phyloP scores from a whole-genome alignment of 495 filamentous ascomycete species.

The Neurospora terricola region DNA sequence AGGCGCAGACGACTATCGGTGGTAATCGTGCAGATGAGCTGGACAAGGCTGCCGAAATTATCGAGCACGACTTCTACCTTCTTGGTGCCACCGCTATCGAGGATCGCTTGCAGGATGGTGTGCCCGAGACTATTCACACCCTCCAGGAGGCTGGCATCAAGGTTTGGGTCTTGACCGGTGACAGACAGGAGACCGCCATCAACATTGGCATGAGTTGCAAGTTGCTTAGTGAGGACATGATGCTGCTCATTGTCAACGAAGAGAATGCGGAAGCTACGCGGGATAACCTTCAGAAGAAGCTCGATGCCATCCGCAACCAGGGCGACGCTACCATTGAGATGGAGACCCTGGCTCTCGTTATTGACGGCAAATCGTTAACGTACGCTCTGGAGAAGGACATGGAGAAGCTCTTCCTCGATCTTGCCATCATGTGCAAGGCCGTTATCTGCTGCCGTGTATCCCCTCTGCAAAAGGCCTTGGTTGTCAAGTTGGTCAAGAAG shows the following conservation, averaged over 20 bases:
- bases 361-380: constrained; percentile 91
- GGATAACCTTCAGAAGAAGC: constrained; percentile 83
- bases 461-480: constrained; percentile 94
- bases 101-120: constrained; percentile 92
- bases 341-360: constrained; percentile 87
- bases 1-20: constrained; percentile 80
- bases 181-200: constrained; percentile 97
- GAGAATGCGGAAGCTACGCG: constrained; percentile 64
- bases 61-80: constrained; percentile 83
- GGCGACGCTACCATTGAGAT: constrained; percentile 60
- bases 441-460: constrained; percentile 99
- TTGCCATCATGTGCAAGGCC: constrained; percentile 93
- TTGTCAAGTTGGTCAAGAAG: constrained; percentile 97
- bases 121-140: constrained; percentile 97
- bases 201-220: constrained; percentile 99
- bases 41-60: constrained; percentile 93
- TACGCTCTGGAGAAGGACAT: constrained; percentile 89
- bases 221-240: constrained; percentile 98
- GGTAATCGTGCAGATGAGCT: constrained; percentile 90
- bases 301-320: constrained; percentile 76
- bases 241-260: constrained; percentile 91
- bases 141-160: constrained; percentile 97
- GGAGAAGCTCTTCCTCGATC: constrained; percentile 87
- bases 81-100: constrained; percentile 97
- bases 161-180: constrained; percentile 96